Percentiles rank a stretch among this genome's conserved stretches.
These are phyloP conservation scores for Solanum bukasovii DNA, from an alignment of 257 asterid species.

Conservation along the genomic window DNA sequence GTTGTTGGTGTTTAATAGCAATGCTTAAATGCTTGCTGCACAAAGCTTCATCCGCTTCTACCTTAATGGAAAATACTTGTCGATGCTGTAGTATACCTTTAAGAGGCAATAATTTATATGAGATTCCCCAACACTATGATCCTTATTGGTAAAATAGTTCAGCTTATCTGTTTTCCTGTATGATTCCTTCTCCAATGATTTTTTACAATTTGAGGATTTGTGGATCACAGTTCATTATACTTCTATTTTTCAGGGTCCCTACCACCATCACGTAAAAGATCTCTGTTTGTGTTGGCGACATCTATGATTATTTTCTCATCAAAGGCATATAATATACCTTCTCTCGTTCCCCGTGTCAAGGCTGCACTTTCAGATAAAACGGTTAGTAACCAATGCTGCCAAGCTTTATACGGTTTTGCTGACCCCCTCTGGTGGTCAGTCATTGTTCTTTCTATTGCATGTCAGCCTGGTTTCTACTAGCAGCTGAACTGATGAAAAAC, in stretches of 20 bases:
- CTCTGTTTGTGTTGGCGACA: conserved; percentile 79
- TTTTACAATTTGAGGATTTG: neutral
- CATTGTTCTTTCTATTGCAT: neutral
- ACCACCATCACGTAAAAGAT: conserved; percentile 85
- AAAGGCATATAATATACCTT: conserved; percentile 56
- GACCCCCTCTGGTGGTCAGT: neutral
- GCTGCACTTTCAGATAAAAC: conserved; percentile 36
- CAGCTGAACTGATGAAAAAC: neutral
- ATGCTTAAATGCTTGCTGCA: neutral
- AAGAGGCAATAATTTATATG: neutral
- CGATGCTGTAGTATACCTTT: neutral
- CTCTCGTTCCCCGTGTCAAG: conserved; percentile 46
- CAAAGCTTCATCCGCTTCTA: neutral
- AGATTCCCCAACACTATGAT: neutral
- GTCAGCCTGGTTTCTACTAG: neutral
- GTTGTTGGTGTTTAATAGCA: neutral
- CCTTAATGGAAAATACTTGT: neutral
- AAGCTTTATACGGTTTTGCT: neutral
- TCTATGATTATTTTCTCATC: conserved; percentile 79
- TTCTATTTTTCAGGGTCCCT: conserved; percentile 48
- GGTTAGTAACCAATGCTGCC: conserved; percentile 28
- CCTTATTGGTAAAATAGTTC: neutral
- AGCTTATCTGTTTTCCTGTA: neutral
- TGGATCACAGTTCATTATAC: neutral
- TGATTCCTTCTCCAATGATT: neutral